Evolutionary conservation across 805 yeast species (phyloP).

Genomic region (Candida maltosa): DNA sequence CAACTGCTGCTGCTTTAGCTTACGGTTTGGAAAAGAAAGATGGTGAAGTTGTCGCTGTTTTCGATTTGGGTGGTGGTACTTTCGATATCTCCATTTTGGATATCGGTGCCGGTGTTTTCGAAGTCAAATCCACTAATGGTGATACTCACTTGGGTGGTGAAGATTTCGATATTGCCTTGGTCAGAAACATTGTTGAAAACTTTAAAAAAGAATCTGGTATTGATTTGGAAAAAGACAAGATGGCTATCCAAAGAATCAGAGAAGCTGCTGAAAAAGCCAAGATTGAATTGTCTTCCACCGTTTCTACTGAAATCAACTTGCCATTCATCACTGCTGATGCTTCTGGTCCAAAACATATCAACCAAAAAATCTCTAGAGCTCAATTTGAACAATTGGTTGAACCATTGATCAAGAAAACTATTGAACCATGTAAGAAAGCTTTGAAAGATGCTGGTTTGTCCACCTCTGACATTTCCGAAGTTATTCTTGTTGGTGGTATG

Average conservation of each 20-base stretch:
- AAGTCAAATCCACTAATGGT: slow-evolving; percentile 97
- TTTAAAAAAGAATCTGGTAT: slow-evolving; percentile 75
- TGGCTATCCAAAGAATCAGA: slow-evolving; percentile 82
- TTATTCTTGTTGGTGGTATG: slow-evolving; percentile 88
- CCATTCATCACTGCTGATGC: slow-evolving; percentile 89
- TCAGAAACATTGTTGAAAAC: slow-evolving; percentile 75
- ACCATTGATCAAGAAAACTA: slow-evolving; percentile 66
- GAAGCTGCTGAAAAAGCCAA: slow-evolving; percentile 90
- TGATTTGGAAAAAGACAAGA: slow-evolving; percentile 61
- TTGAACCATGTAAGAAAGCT: slow-evolving; percentile 78
- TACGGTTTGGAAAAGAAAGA: slow-evolving; percentile 86
- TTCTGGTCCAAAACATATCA: slow-evolving; percentile 74
- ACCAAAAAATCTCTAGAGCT: slow-evolving; percentile 63
- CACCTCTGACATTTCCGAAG: slow-evolving; percentile 69
- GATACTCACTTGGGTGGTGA: slow-evolving; percentile 93
- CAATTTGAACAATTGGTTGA: slow-evolving; percentile 67
- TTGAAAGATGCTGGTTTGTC: slow-evolving; percentile 73
- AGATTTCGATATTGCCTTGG: slow-evolving; percentile 84
- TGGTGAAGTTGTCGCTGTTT: slow-evolving; percentile 86
- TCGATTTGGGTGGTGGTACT: slow-evolving; percentile 98
- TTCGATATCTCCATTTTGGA: slow-evolving; percentile 95
- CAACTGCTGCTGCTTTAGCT: slow-evolving; percentile 92
- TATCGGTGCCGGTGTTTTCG: slow-evolving; percentile 96
- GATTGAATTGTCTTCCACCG: slow-evolving; percentile 77
- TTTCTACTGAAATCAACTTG: slow-evolving; percentile 69